Evolutionary conservation across 139 green algal genomes (phyloP).

Genomic region (Chlorella ohadii): DNA sequence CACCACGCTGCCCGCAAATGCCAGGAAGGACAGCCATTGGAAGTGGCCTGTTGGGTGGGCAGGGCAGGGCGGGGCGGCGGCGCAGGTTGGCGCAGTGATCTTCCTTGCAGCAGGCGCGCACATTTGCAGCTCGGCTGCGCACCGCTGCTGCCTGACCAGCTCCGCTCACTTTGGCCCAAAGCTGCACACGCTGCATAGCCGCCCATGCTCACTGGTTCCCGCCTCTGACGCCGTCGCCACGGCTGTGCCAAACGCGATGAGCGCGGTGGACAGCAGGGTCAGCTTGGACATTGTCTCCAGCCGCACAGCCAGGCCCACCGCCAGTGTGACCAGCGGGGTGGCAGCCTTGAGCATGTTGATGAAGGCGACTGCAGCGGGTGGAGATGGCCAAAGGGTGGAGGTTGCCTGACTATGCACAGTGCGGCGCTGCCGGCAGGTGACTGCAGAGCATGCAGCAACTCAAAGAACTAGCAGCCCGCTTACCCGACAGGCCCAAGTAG

Average conservation of each 20-base stretch:
- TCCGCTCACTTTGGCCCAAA: too few species aligned
- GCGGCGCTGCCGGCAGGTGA: too few species aligned
- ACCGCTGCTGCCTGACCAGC: too few species aligned
- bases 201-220: not conserved
- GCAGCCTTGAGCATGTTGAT: slow-evolving; percentile 59
- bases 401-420: too few species aligned
- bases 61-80: not conserved
- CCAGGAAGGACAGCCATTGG: slow-evolving; percentile 36
- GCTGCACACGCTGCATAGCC: too few species aligned
- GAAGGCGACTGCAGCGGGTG: slow-evolving; percentile 40
- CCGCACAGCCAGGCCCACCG: slow-evolving; percentile 31
- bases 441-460: not conserved
- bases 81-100: too few species aligned
- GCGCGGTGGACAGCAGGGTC: slow-evolving; percentile 15
- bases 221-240: slow-evolving; percentile 37
- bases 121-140: too few species aligned
- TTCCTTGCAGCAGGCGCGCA: too few species aligned
- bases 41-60: slow-evolving; percentile 28
- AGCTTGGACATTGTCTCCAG: slow-evolving; percentile 31
- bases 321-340: slow-evolving; percentile 51
- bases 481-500: slow-evolving; percentile 52
- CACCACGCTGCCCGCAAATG: slow-evolving; percentile 34
- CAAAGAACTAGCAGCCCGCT: not conserved
- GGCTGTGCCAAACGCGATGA: slow-evolving; percentile 45
- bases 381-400: not conserved